These are phyloP conservation scores for Zygnema circumcarinatum DNA, from an alignment of 139 green algal genomes.

Conservation along the genomic window DNA sequence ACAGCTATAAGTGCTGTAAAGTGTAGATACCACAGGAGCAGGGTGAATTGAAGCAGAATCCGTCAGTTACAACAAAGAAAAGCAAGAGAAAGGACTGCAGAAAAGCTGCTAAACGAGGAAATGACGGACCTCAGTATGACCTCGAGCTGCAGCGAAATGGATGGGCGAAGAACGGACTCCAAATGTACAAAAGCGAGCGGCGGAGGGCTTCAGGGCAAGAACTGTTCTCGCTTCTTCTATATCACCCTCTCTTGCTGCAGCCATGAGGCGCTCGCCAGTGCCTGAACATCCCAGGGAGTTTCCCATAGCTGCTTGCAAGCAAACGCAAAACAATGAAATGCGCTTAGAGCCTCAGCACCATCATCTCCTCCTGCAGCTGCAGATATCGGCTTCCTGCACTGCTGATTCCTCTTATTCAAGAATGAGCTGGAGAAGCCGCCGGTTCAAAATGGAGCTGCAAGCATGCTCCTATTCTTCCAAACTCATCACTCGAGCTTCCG, in stretches of 20 bases:
- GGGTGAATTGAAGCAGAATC: background rate
- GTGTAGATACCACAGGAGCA: background rate
- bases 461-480: too few species aligned
- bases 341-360: too few species aligned
- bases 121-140: background rate
- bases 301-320: too few species aligned
- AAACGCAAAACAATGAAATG: too few species aligned
- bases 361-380: too few species aligned
- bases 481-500: too few species aligned
- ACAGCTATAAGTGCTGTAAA: background rate
- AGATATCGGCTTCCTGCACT: too few species aligned
- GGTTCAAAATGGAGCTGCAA: too few species aligned
- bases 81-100: background rate
- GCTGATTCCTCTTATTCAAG: too few species aligned
- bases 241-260: background rate
- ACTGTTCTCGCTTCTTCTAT: background rate
- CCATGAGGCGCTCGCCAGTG: background rate
- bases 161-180: background rate
- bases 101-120: too few species aligned
- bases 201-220: background rate
- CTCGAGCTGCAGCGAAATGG: constrained; percentile 9
- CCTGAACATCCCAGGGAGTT: background rate
- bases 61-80: constrained; percentile 6
- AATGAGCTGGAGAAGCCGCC: too few species aligned
- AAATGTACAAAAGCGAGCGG: constrained; percentile 17